Percentiles rank a stretch among this genome's conserved stretches.
Evolutionary conservation across 805 yeast species (phyloP).

Genomic region (Metschnikowia lachancei): DNA sequence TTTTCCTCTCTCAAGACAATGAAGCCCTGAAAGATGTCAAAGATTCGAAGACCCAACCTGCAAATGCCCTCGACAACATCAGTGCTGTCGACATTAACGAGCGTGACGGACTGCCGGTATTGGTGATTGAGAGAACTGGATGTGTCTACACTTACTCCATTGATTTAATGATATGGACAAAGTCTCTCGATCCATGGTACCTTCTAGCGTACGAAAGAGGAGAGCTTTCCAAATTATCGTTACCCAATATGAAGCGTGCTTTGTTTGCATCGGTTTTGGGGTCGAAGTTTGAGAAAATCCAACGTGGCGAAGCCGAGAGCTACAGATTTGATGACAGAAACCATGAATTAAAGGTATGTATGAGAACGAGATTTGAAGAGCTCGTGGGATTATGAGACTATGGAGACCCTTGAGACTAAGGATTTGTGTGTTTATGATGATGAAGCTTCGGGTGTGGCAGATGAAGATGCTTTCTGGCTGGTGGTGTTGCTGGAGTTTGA

Average conservation of each 20-base stretch:
- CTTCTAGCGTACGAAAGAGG: constrained; percentile 15
- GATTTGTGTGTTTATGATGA: neutral
- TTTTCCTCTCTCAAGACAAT: constrained; percentile 14
- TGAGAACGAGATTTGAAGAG: constrained; percentile 17
- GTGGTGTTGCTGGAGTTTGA: neutral
- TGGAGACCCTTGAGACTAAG: neutral
- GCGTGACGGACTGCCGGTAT: constrained; percentile 41
- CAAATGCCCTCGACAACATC: constrained; percentile 12
- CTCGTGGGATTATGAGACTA: neutral
- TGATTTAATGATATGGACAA: constrained; percentile 47
- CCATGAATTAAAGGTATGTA: constrained; percentile 11
- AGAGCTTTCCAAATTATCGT: neutral
- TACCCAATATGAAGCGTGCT: neutral
- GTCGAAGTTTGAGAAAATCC: constrained; percentile 7
- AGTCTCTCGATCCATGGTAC: constrained; percentile 47
- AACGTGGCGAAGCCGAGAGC: constrained; percentile 10
- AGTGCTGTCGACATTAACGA: constrained; percentile 31
- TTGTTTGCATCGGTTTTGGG: constrained; percentile 8
- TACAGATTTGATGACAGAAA: constrained; percentile 13
- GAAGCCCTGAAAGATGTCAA: constrained; percentile 2
- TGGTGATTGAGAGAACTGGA: constrained; percentile 32
- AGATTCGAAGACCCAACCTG: neutral
- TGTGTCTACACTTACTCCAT: constrained; percentile 44
- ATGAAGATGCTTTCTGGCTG: neutral
- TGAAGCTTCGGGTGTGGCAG: neutral